These are phyloP conservation scores for Onygenales sp. DNA, from an alignment of 2,329 filamentous ascomycete species.

Conservation along the genomic window DNA sequence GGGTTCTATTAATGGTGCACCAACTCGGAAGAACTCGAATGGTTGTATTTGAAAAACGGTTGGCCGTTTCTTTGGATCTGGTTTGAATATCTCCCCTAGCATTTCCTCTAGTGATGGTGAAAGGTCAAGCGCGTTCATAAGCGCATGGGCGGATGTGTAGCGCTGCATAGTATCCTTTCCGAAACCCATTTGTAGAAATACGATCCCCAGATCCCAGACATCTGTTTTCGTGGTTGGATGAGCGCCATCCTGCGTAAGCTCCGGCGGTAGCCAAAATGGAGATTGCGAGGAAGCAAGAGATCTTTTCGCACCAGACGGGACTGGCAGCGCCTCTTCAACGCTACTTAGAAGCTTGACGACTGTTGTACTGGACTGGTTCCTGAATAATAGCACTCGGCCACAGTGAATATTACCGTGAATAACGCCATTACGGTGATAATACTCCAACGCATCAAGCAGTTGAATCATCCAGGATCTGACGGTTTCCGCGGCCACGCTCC, in stretches of 20 bases:
- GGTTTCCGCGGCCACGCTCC: conserved; percentile 61
- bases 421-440: conserved; percentile 74
- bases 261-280: conserved; percentile 74
- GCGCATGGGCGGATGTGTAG: conserved; percentile 66
- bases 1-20: conserved; percentile 27
- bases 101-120: conserved; percentile 72
- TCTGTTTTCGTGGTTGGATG: conserved; percentile 65
- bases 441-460: conserved; percentile 78
- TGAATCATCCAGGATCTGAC: conserved; percentile 87
- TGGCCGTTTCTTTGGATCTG: conserved; percentile 73
- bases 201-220: conserved; percentile 87
- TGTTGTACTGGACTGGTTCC: conserved; percentile 58
- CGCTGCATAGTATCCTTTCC: conserved; percentile 66
- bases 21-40: conserved; percentile 37
- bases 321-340: conserved; percentile 42
- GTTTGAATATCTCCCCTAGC: conserved; percentile 72
- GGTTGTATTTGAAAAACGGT: conserved; percentile 66
- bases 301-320: conserved; percentile 34
- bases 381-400: conserved; percentile 68
- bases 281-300: conserved; percentile 54
- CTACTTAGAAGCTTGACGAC: conserved; percentile 46
- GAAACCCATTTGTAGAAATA: conserved; percentile 90
- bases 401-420: conserved; percentile 76
- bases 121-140: conserved; percentile 62
- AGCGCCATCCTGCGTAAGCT: conserved; percentile 54